phyloP scores from a whole-genome alignment of 2,329 filamentous ascomycete genomes.

The Botrytis porri region DNA sequence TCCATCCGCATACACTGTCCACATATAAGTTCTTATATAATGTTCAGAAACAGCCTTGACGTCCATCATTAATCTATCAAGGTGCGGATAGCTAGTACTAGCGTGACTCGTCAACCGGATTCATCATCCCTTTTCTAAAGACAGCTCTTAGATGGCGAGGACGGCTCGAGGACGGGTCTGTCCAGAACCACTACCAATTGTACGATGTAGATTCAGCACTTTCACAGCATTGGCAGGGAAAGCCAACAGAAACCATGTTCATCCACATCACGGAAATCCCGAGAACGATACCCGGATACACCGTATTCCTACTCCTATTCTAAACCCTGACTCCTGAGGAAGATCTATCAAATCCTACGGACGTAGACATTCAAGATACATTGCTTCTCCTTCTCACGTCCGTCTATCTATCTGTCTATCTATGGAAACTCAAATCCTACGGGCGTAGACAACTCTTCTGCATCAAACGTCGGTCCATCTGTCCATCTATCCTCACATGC shows the following conservation, averaged over 20 bases:
- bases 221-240: no score
- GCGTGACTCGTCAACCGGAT: not conserved
- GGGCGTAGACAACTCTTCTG: no score
- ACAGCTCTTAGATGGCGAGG: not conserved
- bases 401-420: not conserved
- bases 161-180: not conserved
- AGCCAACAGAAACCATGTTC: not conserved
- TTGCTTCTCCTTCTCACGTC: not conserved
- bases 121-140: not conserved
- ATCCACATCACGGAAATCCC: not conserved
- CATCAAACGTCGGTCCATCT: not conserved
- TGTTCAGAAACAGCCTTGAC: constrained; percentile 1
- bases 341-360: not conserved
- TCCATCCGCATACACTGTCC: not conserved
- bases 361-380: not conserved
- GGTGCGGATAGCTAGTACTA: not conserved
- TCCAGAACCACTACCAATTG: no score
- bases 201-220: constrained; percentile 1
- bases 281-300: not conserved
- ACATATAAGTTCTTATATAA: not conserved
- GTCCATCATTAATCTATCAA: not conserved
- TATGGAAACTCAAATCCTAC: no score
- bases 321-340: not conserved
- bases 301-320: not conserved
- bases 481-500: not conserved